phyloP scores from a whole-genome alignment of 2,329 filamentous ascomycete genomes.

The Scleromitrula shiraiana region DNA sequence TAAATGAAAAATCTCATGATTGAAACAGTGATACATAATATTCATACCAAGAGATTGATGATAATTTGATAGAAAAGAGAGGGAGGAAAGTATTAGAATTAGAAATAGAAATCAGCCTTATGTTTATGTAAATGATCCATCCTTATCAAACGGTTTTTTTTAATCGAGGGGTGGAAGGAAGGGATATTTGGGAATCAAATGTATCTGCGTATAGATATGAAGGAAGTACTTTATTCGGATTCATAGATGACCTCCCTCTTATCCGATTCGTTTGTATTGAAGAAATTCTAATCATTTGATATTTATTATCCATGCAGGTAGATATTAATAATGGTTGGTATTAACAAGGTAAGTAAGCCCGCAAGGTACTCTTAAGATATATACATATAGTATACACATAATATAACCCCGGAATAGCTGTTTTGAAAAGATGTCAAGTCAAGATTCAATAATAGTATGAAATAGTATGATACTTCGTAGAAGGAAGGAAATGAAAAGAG shows the following conservation, averaged over 20 bases:
- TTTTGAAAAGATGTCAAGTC: neutral
- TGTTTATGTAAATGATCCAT: neutral
- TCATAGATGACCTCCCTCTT: neutral
- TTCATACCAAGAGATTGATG: neutral
- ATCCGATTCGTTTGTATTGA: slow-evolving; percentile 2
- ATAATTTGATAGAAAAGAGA: no score
- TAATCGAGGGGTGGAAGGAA: no score
- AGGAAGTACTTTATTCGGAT: neutral
- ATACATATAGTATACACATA: neutral
- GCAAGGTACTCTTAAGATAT: neutral
- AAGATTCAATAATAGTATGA: neutral
- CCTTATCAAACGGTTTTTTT: slow-evolving; percentile 1
- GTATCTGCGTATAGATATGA: neutral
- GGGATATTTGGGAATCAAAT: neutral
- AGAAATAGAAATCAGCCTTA: slow-evolving; percentile 5
- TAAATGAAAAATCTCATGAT: neutral
- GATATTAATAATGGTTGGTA: no score
- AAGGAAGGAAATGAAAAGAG: neutral
- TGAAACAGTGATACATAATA: neutral
- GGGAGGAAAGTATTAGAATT: no score
- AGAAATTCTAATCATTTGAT: neutral
- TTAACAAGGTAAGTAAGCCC: no score
- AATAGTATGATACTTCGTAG: no score
- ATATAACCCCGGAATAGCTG: neutral
- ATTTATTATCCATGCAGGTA: neutral